Evolutionary conservation across 441 rosid species (phyloP).

Genomic region (Gossypium trilobum): DNA sequence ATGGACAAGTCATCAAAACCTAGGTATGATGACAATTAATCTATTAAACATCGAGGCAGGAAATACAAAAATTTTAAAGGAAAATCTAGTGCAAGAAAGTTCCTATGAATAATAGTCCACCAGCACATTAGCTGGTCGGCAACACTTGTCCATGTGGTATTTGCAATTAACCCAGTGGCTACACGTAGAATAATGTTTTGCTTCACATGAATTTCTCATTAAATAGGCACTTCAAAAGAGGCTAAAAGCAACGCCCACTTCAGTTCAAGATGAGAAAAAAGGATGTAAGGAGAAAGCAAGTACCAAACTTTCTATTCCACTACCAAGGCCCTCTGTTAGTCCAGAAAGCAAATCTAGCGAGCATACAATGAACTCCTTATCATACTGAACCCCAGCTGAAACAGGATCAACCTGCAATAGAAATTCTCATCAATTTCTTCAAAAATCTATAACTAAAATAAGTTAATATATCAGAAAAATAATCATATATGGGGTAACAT

Average conservation of each 20-base stretch:
- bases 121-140: neutral
- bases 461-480: neutral
- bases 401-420: constrained; percentile 61
- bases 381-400: constrained; percentile 71
- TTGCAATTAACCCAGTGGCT: neutral
- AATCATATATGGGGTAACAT: neutral
- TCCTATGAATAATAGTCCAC: neutral
- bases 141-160: neutral
- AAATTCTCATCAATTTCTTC: constrained; percentile 10
- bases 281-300: constrained; percentile 14
- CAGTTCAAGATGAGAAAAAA: neutral
- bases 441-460: neutral
- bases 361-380: constrained; percentile 85
- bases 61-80: neutral
- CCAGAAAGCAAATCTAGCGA: constrained; percentile 96
- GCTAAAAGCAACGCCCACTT: neutral
- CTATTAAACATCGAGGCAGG: neutral
- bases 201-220: neutral
- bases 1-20: neutral
- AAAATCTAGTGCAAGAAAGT: neutral
- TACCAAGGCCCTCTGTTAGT: constrained; percentile 86
- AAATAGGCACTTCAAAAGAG: neutral
- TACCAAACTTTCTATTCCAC: constrained; percentile 94
- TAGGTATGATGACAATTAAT: neutral
- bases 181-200: neutral